phyloP scores from a whole-genome alignment of 495 filamentous ascomycete genomes.

The Pseudoneurospora amorphoporcata region DNA sequence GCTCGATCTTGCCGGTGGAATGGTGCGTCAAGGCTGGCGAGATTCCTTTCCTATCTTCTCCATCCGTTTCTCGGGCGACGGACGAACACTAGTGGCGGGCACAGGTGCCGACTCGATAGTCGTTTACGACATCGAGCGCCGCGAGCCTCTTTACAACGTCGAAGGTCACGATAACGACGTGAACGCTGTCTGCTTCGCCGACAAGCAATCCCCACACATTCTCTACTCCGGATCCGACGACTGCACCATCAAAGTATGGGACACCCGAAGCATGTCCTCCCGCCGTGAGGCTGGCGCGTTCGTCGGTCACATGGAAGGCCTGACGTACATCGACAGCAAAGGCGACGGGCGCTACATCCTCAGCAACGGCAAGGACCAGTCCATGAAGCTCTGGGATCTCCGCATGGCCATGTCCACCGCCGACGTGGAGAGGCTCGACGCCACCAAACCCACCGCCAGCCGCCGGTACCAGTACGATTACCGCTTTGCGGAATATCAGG shows the following conservation, averaged over 20 bases:
- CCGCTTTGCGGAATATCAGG: conserved; percentile 60
- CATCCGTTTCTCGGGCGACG: conserved; percentile 86
- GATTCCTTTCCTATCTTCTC: conserved; percentile 64
- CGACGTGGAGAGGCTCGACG: conserved; percentile 42
- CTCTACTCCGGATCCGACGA: conserved; percentile 96
- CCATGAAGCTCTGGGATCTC: conserved; percentile 96
- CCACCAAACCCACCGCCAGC: conserved; percentile 22
- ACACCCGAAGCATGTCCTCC: conserved; percentile 81
- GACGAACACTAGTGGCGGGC: conserved; percentile 81
- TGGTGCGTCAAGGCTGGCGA: not conserved
- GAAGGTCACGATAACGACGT: conserved; percentile 78
- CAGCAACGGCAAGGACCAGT: conserved; percentile 91
- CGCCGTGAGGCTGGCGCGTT: conserved; percentile 84
- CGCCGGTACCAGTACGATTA: conserved; percentile 78
- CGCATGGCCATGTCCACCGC: conserved; percentile 67
- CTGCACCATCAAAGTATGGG: conserved; percentile 86
- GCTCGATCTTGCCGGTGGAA: conserved; percentile 51
- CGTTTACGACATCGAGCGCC: conserved; percentile 87
- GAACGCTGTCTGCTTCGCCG: conserved; percentile 94
- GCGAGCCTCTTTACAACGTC: conserved; percentile 61
- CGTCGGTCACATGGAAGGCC: conserved; percentile 83
- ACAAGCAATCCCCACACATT: conserved; percentile 81
- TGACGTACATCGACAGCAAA: conserved; percentile 95
- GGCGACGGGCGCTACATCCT: conserved; percentile 91
- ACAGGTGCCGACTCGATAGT: conserved; percentile 69